Percentiles rank a stretch among this genome's conserved stretches.
phyloP scores from a whole-genome alignment of 2,329 filamentous ascomycete genomes.

The Pseudocercospora fijiensis region DNA sequence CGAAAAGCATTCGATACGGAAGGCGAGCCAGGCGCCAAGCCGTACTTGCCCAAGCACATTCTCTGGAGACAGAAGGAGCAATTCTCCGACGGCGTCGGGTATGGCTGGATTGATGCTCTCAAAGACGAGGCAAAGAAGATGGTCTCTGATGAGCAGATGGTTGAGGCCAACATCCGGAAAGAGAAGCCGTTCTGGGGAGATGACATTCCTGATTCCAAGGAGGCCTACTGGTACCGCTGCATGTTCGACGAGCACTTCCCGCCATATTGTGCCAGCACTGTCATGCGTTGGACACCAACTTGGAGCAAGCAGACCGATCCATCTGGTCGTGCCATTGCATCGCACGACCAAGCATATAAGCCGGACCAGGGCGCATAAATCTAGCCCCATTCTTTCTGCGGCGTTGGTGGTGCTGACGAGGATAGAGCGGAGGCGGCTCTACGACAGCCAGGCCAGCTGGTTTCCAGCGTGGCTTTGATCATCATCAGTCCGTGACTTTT shows the following conservation, averaged over 20 bases:
- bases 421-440: not conserved
- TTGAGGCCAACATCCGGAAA: slow-evolving; percentile 60
- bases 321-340: slow-evolving; percentile 66
- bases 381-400: not conserved
- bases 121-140: slow-evolving; percentile 90
- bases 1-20: slow-evolving; percentile 95
- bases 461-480: too few relatives aligned
- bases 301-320: slow-evolving; percentile 97
- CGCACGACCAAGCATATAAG: slow-evolving; percentile 39
- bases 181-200: slow-evolving; percentile 93
- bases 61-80: slow-evolving; percentile 99
- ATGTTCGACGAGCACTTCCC: slow-evolving; percentile 99
- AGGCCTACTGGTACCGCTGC: slow-evolving; percentile 96
- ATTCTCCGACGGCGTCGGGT: slow-evolving; percentile 95
- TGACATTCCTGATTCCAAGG: slow-evolving; percentile 94
- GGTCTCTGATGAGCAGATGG: slow-evolving; percentile 93
- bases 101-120: slow-evolving; percentile 97
- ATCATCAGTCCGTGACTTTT: not conserved
- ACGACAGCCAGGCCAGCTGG: too few relatives aligned
- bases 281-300: slow-evolving; percentile 94
- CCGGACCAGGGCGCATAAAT: slow-evolving; percentile 10
- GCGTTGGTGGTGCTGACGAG: not conserved
- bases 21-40: slow-evolving; percentile 67
- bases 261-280: slow-evolving; percentile 82
- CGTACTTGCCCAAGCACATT: slow-evolving; percentile 94